Evolutionary conservation across 2,329 filamentous ascomycete genomes (phyloP), one percentile per base, ranked within the genome.

Genomic region (Zasmidium cellare): DNA sequence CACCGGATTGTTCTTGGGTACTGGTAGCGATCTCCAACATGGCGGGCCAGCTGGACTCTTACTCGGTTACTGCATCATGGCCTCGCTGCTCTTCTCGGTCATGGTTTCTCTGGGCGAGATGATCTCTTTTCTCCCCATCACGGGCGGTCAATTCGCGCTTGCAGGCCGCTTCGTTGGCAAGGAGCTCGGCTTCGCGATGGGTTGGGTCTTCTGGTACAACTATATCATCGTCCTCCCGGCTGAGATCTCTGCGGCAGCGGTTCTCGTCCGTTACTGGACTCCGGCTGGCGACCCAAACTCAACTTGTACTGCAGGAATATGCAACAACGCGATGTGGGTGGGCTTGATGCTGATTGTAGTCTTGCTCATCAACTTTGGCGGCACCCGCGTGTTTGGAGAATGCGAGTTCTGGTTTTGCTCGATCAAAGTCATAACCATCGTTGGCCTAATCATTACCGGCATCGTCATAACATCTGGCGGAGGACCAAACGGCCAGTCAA

Each of bases 151-250:
- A 71, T 89, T 88, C 25, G 82, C 86, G 45, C 93, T 92, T 67
- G 88, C 89, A 20, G 82, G 85, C 41, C 87, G 90, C 18, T 91
- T 93, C 67, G 82, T 91, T 57, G 86, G 90, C 68, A 86, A 84
- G 11, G 86, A 86, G 56, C 77, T 91, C 49, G 88, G 88, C 7
- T 92, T 92, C 67, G 82, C 88, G 19, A 88, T 92, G 82, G 89
- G 90, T 19, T 92, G 89, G 89, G 86, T 90, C 59, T 92, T 92
- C 75, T 92, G 87, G 87, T 91, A 79, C 67, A 84, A 90, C 55
- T 88, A 82, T 58, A 86, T 92, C 63, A 90, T 63, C 22, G 46
- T 53, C 7, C 44, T 63, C 12, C 59, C 60, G 9, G 51, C 61
- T 3, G 61, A 64, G 25, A 22, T 64, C 18, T 52, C 50, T 11